Evolutionary conservation across 176 grass and related monocot genomes (phyloP), one percentile per base, ranked within the genome.

Genomic region (Oryza brachyantha): DNA sequence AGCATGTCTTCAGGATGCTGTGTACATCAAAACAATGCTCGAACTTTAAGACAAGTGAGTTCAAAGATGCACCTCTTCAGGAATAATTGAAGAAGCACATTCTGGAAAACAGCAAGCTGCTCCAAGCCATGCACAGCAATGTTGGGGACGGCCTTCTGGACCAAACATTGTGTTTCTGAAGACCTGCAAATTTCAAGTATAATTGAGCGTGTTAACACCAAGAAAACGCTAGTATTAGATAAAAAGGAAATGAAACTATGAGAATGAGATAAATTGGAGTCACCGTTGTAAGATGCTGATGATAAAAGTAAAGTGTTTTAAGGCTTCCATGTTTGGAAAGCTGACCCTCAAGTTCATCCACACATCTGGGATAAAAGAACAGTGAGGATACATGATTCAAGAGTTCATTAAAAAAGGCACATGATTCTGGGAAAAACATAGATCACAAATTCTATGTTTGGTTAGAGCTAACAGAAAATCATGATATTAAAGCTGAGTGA

Each of bases 141-240:
- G 95, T 29, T 97, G 95, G 61, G 91, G 91, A 59, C 92, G 87
- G 43, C 95, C 95, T 90, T 97, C 95, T 11, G 95, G 95, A 66
- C 95, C 95, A 90, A 97, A 97, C 95, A 97, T 97, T 84, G 95
- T 97, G 75, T 97, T 97, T 78, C 95, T 86, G 85, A 97, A 97
- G 10, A 94, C 95, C 95, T 97, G 78, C 68, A 64, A 90, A 60
- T 42, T 45, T 72, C 42, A 75, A 61, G 74, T 9, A 78, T 82
- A 85, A 84, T n/a, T 40, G 70, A 72, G 70, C 54, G 70, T 55
- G 35, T 52, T 84, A 84, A 68, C 32, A 34, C 32, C 39, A 73
- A 79, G 28, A 88, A 79, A 79, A 52, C 0, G 11, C 38, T 31
- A 79, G 29, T 8, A 61, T 38, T 63, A 80, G 37, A 31, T 38